Conservation (phyloP, 768 basidiomycete genomes). For the Mycena kentingensis region DNA sequence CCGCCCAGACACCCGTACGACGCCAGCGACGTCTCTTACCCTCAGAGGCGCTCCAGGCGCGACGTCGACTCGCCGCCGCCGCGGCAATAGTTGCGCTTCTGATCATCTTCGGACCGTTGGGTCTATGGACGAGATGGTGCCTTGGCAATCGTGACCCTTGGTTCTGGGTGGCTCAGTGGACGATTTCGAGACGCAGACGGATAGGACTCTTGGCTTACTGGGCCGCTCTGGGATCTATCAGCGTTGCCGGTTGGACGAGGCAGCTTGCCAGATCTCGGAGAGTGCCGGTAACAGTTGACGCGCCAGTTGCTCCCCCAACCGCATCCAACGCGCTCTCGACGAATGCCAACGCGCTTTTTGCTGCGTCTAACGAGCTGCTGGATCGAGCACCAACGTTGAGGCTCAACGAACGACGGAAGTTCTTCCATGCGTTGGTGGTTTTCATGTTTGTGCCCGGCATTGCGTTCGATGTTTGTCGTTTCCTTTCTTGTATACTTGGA, state of each 20-base stretch:
- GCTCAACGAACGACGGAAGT: conserved; percentile 92
- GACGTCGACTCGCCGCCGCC: conserved; percentile 78
- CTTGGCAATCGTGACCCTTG: conserved; percentile 82
- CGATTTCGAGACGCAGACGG: conserved; percentile 81
- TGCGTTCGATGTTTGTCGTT: conserved; percentile 71
- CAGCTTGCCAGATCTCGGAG: conserved; percentile 80
- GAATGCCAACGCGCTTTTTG: conserved; percentile 58
- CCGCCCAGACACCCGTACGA: conserved; percentile 64
- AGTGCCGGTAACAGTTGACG: conserved; percentile 32
- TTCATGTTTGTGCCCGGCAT: conserved; percentile 97
- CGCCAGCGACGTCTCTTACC: conserved; percentile 60
- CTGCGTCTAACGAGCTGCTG: conserved; percentile 75
- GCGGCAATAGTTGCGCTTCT: conserved; percentile 79
- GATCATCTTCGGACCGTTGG: conserved; percentile 81
- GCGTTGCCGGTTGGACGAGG: conserved; percentile 93
- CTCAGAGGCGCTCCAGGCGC: conserved; percentile 78
- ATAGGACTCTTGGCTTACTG: conserved; percentile 82
- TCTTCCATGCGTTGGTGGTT: conserved; percentile 94
- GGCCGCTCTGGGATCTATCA: conserved; percentile 75
- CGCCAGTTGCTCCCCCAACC: neutral
- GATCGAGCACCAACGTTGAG: conserved; percentile 80
- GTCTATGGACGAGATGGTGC: conserved; percentile 91
- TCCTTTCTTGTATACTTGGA: conserved; percentile 13
- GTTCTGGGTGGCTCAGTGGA: conserved; percentile 79
- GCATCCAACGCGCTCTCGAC: conserved; percentile 14